Evolutionary conservation across 2,329 filamentous ascomycete species (phyloP), one percentile per base, ranked within the genome.

Genomic region (Cordyceps farinosa): DNA sequence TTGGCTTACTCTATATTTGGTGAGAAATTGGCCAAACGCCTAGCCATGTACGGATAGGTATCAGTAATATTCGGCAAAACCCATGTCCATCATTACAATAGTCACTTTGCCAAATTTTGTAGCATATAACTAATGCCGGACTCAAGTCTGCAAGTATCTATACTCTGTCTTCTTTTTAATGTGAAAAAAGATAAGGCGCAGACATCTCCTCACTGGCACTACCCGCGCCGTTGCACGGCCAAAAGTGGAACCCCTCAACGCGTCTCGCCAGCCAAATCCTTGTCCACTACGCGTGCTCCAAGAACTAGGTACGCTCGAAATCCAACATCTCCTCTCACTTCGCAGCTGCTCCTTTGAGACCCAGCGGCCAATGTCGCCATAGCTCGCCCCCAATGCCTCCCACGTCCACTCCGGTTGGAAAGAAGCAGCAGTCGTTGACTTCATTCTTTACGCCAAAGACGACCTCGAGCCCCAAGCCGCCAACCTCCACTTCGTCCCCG

Each of bases 371-470:
- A 61, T 61, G 58, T 29, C 29, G 58, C 40, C 50, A n/a, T 61
- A 53, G 40, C 15, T 36, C 51, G 42, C 38, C 22, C 54, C 64
- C 50, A 40, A 78, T 78, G 76, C 69, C 75, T 27, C 74, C 75
- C 10, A 61, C 68, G 47, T 64, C 79, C 1, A 80, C 79, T 58
- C 67, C 77, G 0, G 68, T 76, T 34, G 77, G 74, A 61, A 90
- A 89, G 75, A 90, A 89, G 70, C 91, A 97, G 72, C 85, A 89
- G 68, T 91, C 91, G 1, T 88, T 97, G 65, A 95, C 91, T 3
- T 93, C 87, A 72, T 96, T 96, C 77, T 96, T 96, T 73, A 84
- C 87, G 1, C 86, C 86, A 15, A 88, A 84, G 66, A 78, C 84
- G 13, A 73, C 77, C 71, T 69, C 79, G 30, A 70, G 74, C n/a